Evolutionary conservation across 768 basidiomycete genomes (phyloP), one percentile per base, ranked within the genome.

Genomic region (Saitozyma podzolica): DNA sequence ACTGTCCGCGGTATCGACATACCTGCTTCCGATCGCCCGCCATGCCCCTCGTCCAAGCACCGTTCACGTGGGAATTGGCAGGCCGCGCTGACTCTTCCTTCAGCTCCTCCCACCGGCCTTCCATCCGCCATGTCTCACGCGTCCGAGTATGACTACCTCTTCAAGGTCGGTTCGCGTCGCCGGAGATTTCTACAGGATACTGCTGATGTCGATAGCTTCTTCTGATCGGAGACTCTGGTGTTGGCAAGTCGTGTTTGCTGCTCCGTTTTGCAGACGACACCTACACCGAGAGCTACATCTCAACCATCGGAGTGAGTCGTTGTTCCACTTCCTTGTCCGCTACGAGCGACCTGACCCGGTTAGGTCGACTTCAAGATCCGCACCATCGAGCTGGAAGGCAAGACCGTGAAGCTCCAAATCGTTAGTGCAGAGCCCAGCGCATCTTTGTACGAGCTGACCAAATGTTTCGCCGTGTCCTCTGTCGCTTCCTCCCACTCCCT

Each of bases 261-360:
- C 77, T 82, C n/a, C 76, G 78, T 66, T 99, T 99, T 85, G 96
- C 93, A 78, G 96, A 98, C 83, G 96, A 99, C 81, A 92, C 94
- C 72, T 99, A 93, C 90, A 98, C 95, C 43, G 93, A 94, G 62
- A 92, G 90, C 54, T 98, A 96, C 83, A 98, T 97, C 82, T 96
- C 94, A 56, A 99, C 96, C 61, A 99, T 99, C 80, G 96, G 95
- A 62, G 94, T 97, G 57, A 66, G 75, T 70, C 8, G 4, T 47
- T 13, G 2, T 17, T 13, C n/a, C 19, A 52, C 10, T 47, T 52
- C 56, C 54, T 40, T 47, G 37, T 11, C 29, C 40, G 8, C 8
- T 58, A n/a, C 40, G 40, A 49, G n/a, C 17, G 6, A 6, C 19
- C 60, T 65, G 51, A 62, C 67, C 91, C 93, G 86, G 93, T 93